These are phyloP conservation scores for Saccharomyces kudriavzevii DNA, from an alignment of 805 yeast species.

Conservation along the genomic window DNA sequence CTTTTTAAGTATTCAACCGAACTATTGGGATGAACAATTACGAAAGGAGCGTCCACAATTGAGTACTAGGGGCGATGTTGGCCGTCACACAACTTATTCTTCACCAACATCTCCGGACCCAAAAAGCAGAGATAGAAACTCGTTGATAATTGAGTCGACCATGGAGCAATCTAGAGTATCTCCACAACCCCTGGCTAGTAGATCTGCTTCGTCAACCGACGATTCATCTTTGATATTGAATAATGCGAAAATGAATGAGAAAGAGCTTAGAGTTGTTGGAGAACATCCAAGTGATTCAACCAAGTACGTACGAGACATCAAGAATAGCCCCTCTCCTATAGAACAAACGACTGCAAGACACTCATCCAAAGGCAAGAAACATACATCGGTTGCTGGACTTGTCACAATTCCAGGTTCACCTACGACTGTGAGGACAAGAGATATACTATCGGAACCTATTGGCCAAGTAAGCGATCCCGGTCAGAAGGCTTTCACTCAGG, in stretches of 20 bases:
- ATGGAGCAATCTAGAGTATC: constrained; percentile 48
- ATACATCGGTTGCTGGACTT: background rate
- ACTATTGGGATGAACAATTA: constrained; percentile 52
- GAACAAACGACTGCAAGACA: background rate
- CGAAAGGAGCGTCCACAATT: background rate
- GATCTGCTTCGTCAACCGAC: background rate
- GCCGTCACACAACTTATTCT: constrained; percentile 7
- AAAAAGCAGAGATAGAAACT: constrained; percentile 34
- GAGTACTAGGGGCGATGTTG: background rate
- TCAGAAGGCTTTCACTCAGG: background rate
- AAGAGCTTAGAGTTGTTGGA: background rate
- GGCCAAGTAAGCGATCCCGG: background rate
- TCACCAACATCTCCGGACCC: constrained; percentile 35
- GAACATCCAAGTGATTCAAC: background rate
- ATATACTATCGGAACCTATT: background rate
- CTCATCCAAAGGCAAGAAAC: background rate
- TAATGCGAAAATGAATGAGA: background rate
- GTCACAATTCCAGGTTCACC: background rate
- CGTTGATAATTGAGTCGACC: constrained; percentile 28
- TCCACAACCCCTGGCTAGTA: constrained; percentile 36
- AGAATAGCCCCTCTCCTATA: background rate
- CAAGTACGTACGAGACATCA: background rate
- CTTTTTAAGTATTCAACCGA: constrained; percentile 74
- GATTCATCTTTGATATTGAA: background rate
- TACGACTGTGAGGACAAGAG: background rate